Evolutionary conservation across 2,329 filamentous ascomycete genomes (phyloP).

Genomic region (Pseudogymnoascus sp.): DNA sequence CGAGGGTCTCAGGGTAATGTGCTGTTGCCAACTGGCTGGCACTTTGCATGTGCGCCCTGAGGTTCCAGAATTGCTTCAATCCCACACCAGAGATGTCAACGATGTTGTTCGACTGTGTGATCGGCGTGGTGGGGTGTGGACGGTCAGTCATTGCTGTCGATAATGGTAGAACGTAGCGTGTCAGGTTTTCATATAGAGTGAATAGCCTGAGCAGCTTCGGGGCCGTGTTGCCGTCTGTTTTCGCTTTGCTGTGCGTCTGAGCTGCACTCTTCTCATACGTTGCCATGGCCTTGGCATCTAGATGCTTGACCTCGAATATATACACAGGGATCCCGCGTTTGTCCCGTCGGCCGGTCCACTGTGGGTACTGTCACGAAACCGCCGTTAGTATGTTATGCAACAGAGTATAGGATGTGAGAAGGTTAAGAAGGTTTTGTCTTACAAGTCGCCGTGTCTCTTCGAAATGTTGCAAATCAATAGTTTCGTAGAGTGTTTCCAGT

Average conservation of each 20-base stretch:
- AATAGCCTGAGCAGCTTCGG: constrained; percentile 79
- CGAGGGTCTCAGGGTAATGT: constrained; percentile 90
- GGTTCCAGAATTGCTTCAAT: constrained; percentile 90
- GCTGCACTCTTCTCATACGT: constrained; percentile 64
- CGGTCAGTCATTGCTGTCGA: constrained; percentile 70
- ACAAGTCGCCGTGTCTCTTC: constrained; percentile 74
- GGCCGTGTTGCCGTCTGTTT: constrained; percentile 59
- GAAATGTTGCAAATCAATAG: constrained; percentile 78
- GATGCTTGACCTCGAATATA: constrained; percentile 76
- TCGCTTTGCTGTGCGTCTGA: constrained; percentile 52
- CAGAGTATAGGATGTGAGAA: neutral
- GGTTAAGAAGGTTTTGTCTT: constrained; percentile 23
- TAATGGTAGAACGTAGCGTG: constrained; percentile 77
- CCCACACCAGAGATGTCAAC: constrained; percentile 86
- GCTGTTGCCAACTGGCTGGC: constrained; percentile 82
- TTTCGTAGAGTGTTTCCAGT: constrained; percentile 73
- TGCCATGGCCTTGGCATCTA: constrained; percentile 75
- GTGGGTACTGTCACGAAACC: constrained; percentile 60
- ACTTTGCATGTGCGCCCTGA: constrained; percentile 90
- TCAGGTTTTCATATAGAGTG: constrained; percentile 88
- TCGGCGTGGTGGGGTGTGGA: constrained; percentile 70
- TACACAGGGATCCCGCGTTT: constrained; percentile 87
- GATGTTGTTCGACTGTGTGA: constrained; percentile 90
- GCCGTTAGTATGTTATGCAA: constrained; percentile 20
- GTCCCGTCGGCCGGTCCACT: constrained; percentile 91